These are phyloP conservation scores for Gonapodya prolifera DNA, from an alignment of 192 early-diverging fungal genomes.

Conservation along the genomic window DNA sequence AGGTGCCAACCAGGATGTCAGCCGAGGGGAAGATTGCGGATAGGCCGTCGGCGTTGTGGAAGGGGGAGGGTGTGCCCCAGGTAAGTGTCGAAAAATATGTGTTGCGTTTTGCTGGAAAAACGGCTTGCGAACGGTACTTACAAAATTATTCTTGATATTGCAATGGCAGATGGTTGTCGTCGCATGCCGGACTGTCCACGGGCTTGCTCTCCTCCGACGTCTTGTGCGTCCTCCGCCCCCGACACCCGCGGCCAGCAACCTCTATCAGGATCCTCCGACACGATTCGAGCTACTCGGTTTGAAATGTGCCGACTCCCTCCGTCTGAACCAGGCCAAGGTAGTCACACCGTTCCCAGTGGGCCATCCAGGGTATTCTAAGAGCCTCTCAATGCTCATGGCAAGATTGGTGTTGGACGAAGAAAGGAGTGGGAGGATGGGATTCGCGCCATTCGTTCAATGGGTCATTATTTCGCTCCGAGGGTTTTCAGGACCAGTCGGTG, in stretches of 20 bases:
- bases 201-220: neutral
- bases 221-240: neutral
- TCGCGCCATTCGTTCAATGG: neutral
- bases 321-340: neutral
- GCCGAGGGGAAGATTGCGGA: neutral
- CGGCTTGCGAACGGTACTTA: no score
- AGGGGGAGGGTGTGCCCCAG: neutral
- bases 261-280: neutral
- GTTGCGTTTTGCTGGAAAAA: neutral
- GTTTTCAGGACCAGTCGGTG: neutral
- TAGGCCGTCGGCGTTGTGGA: neutral
- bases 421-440: neutral
- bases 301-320: neutral
- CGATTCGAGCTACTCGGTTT: neutral
- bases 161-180: neutral
- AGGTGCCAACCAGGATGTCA: neutral
- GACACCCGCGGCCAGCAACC: neutral
- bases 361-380: neutral
- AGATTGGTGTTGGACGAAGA: neutral
- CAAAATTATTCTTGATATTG: neutral
- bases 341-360: neutral
- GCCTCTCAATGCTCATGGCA: neutral
- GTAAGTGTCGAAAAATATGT: neutral
- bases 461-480: neutral
- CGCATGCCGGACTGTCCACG: neutral